Evolutionary conservation across 805 yeast species (phyloP).

Genomic region (Metschnikowia reukaufii): DNA sequence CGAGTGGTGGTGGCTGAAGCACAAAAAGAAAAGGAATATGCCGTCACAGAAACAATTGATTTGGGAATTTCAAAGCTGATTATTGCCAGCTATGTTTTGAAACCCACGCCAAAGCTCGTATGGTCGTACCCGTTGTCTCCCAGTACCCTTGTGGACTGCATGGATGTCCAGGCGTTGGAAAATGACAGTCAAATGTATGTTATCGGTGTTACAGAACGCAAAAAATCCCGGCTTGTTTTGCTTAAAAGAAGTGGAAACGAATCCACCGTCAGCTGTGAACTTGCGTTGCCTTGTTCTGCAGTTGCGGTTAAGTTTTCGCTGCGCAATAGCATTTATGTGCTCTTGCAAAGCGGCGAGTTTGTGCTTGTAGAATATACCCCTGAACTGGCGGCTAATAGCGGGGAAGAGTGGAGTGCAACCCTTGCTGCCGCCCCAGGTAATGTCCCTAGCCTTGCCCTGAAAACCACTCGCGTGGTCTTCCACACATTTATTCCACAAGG

Average conservation of each 20-base stretch:
- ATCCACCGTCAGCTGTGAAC: constrained; percentile 12
- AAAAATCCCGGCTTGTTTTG: constrained; percentile 23
- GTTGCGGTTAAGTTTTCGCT: constrained; percentile 15
- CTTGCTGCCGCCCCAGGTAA: constrained; percentile 10
- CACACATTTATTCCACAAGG: constrained; percentile 28
- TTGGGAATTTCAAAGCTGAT: constrained; percentile 55
- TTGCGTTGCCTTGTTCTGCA: constrained; percentile 13
- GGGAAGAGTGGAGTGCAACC: constrained; percentile 4
- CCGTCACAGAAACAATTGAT: constrained; percentile 38
- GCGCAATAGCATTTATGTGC: constrained; percentile 24
- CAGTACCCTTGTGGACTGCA: constrained; percentile 40
- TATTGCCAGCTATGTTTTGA: constrained; percentile 50
- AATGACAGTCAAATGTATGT: constrained; percentile 24
- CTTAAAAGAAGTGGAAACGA: constrained; percentile 15
- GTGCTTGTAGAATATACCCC: constrained; percentile 16
- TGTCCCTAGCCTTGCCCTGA: constrained; percentile 12
- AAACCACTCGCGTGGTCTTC: constrained; percentile 26
- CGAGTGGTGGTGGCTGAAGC: constrained; percentile 22
- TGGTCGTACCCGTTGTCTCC: constrained; percentile 59
- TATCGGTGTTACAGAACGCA: constrained; percentile 41
- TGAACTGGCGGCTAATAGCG: not conserved
- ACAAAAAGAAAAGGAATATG: constrained; percentile 10
- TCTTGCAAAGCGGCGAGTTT: constrained; percentile 32
- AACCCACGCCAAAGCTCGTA: constrained; percentile 56
- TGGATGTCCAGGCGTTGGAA: constrained; percentile 32